Conservation (phyloP, 495 filamentous ascomycete genomes). For the Daldinia vernicosa region DNA sequence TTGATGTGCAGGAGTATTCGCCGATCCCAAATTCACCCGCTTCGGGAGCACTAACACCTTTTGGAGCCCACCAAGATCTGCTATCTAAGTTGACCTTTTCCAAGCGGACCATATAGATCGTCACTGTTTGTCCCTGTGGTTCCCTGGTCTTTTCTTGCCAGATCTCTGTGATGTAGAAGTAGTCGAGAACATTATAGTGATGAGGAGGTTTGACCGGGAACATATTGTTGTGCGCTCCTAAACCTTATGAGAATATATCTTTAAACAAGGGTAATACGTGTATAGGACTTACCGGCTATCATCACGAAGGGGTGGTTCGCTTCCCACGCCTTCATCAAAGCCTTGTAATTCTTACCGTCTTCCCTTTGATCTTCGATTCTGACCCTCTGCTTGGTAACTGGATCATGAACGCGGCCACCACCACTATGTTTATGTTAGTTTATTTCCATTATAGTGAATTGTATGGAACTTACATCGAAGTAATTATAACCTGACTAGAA, state of each 20-base stretch:
- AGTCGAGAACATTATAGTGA: conserved; percentile 75
- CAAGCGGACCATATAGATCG: conserved; percentile 67
- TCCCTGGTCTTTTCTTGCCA: conserved; percentile 69
- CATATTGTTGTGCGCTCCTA: conserved; percentile 62
- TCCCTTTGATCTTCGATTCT: conserved; percentile 57
- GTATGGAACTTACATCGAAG: conserved; percentile 66
- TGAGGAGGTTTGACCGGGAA: conserved; percentile 66
- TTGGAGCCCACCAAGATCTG: conserved; percentile 75
- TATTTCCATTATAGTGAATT: not conserved
- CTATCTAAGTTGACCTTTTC: conserved; percentile 70
- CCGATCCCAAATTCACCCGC: conserved; percentile 29
- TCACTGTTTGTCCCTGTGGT: conserved; percentile 45
- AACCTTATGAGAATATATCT: conserved; percentile 16
- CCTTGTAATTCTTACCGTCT: conserved; percentile 40
- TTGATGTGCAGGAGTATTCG: conserved; percentile 14
- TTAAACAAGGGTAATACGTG: not conserved
- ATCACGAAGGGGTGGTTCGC: conserved; percentile 59
- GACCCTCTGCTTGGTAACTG: conserved; percentile 53
- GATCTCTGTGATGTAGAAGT: conserved; percentile 74
- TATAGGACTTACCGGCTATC: conserved; percentile 63
- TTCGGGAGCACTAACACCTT: not conserved
- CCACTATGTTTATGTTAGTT: conserved; percentile 47
- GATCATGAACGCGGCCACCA: conserved; percentile 58
- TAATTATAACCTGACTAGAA: conserved; percentile 71
- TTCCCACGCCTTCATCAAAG: conserved; percentile 51